Base-by-base conservation (phyloP, 2,329 filamentous ascomycete species). In the Trichoderma endophyticum region DNA sequence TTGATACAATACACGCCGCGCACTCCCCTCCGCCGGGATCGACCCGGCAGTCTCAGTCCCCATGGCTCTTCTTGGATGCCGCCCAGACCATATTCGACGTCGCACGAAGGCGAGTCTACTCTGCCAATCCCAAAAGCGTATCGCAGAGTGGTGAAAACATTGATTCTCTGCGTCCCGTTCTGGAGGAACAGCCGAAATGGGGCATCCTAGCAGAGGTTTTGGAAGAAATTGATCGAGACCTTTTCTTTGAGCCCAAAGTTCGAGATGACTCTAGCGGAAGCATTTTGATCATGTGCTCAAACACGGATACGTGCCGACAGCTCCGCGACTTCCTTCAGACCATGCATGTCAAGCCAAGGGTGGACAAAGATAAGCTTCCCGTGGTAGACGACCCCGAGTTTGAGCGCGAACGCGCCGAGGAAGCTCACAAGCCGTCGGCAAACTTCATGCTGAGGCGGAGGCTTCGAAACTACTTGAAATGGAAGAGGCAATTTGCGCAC, bases 181-280 rank as follows among this genome's bases (percentile, higher is more conserved):
- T 99, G 1, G 96, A 99, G 81, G 95, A 98, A 79, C 91, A 97
- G 76, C 96, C 96, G 3, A 99, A 99, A 80, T 99, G 96, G 96
- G 86, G 86, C 30, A 85, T 97, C 18, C 84, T 99, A 21, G 92
- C 93, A n/a, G 94, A 98, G 71, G 91, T 98, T 0, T 83, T 99
- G 5, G 92, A 95, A 74, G 96, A 99, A 81, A 97, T 99, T 76
- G 96, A 98, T 77, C 89, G 91, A 68, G 95, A 97, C 77, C 86
- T 94, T 18, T 96, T 97, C 79, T 91, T 97, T 77, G 95, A 97
- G 74, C 92, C 93, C 6, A 84, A 86, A 9, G 83, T 86, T n/a
- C 86, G 89, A 71, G 94, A 96, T 79, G 93, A 94, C 77, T 97
- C 94, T 0, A 97, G 94, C 78, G 93, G 93, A n/a, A 93, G 93